A percentile compares a stretch with the other conserved stretches of the same genome.
These are phyloP conservation scores for Ilyonectria destructans DNA, from an alignment of 2,329 filamentous ascomycete genomes.

Conservation along the genomic window DNA sequence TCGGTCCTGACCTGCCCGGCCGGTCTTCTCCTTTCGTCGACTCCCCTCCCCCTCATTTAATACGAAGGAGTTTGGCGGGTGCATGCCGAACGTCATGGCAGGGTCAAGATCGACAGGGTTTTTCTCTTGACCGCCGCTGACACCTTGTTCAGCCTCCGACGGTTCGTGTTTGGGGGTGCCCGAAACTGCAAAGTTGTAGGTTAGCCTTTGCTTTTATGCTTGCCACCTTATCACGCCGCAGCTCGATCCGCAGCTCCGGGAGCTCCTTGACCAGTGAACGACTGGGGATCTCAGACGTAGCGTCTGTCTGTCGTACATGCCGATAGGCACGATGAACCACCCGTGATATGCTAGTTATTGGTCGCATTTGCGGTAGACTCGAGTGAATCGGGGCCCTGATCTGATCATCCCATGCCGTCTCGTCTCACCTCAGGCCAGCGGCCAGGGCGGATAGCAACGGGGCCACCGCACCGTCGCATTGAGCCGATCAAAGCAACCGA, in stretches of 20 bases:
- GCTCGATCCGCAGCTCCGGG: not conserved
- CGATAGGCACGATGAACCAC: not conserved
- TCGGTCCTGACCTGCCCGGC: not conserved
- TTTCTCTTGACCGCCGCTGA: not conserved
- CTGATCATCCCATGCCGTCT: conserved; percentile 26
- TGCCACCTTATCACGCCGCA: not conserved
- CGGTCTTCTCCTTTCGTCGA: not conserved
- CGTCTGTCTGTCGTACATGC: not conserved
- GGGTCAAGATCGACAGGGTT: conserved; percentile 9
- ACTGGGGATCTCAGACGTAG: not conserved
- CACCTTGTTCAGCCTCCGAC: conserved; percentile 12
- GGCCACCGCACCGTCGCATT: conserved; percentile 10
- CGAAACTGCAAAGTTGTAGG: not conserved
- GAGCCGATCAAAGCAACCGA: conserved; percentile 13
- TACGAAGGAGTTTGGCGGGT: not conserved
- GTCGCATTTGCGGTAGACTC: not conserved
- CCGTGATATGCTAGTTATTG: not conserved
- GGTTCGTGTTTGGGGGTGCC: not conserved
- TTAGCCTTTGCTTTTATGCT: not conserved
- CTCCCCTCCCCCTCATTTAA: not conserved
- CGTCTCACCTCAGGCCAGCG: conserved; percentile 18
- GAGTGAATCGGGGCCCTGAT: conserved; percentile 1
- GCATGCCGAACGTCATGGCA: not conserved
- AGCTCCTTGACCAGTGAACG: not conserved
- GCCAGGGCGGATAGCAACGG: not conserved